A percentile compares a stretch with the other conserved stretches of the same genome.
phyloP scores from a whole-genome alignment of 2,329 filamentous ascomycete species.

The Epichloe amarillans region DNA sequence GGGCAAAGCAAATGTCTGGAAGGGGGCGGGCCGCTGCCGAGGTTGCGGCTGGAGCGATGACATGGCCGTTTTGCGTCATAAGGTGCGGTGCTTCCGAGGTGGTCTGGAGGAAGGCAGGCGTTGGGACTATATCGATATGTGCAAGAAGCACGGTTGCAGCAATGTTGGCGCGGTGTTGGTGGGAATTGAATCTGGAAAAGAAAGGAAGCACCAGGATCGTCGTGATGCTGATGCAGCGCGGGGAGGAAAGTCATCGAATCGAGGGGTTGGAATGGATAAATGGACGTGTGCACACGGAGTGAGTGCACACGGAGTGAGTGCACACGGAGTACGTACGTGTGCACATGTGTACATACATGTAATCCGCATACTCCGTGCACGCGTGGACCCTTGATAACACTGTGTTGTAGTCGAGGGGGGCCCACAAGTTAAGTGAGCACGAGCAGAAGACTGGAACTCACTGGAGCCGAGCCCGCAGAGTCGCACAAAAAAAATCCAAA shows the following conservation, averaged over 20 bases:
- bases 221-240: not conserved
- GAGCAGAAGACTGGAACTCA: too few relatives aligned
- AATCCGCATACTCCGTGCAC: too few relatives aligned
- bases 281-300: too few relatives aligned
- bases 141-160: not conserved
- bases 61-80: slow-evolving; percentile 5
- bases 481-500: too few relatives aligned
- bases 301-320: too few relatives aligned
- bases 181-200: not conserved
- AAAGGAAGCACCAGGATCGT: not conserved
- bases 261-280: not conserved
- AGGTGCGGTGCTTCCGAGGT: not conserved
- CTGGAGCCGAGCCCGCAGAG: too few relatives aligned
- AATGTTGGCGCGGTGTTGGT: not conserved
- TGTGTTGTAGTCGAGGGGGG: too few relatives aligned
- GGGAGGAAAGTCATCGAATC: slow-evolving; percentile 1
- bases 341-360: too few relatives aligned
- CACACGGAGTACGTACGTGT: too few relatives aligned
- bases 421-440: too few relatives aligned
- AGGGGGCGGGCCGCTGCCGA: slow-evolving; percentile 1
- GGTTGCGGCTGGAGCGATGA: slow-evolving; percentile 1
- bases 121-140: too few relatives aligned
- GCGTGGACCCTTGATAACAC: too few relatives aligned
- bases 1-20: slow-evolving; percentile 32
- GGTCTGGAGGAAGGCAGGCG: not conserved